Conservation (phyloP, 441 rosid genomes). For the Euphorbia celastroides region DNA sequence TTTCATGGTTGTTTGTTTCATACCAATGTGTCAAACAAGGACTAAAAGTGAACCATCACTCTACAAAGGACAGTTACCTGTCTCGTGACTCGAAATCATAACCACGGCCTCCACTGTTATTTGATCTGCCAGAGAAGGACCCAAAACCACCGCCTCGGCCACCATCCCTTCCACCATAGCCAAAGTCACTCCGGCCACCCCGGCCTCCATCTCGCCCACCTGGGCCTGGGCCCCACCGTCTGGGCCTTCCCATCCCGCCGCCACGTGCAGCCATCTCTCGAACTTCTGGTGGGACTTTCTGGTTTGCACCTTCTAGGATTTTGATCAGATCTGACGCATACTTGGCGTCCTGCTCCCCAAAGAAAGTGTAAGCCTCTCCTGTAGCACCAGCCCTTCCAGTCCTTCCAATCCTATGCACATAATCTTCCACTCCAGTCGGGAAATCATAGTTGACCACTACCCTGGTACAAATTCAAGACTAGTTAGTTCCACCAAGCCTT, state of each 20-base stretch:
- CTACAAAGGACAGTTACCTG: constrained; percentile 38
- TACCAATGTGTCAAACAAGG: neutral
- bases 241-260: constrained; percentile 60
- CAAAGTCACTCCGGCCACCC: constrained; percentile 45
- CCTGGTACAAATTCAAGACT: constrained; percentile 36
- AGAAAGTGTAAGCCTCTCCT: constrained; percentile 80
- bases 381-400: constrained; percentile 99
- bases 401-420: constrained; percentile 98
- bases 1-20: too few species aligned
- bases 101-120: constrained; percentile 46
- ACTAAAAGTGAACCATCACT: neutral
- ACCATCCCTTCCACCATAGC: constrained; percentile 44
- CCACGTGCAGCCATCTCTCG: constrained; percentile 85
- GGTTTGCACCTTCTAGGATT: constrained; percentile 91
- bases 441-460: constrained; percentile 93
- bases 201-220: constrained; percentile 59
- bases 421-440: constrained; percentile 96
- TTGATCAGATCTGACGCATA: constrained; percentile 85
- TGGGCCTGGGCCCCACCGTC: constrained; percentile 62
- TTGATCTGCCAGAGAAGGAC: constrained; percentile 31
- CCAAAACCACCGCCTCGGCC: constrained; percentile 39
- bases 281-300: constrained; percentile 75
- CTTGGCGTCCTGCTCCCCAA: constrained; percentile 88
- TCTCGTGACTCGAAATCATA: constrained; percentile 43
- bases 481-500: neutral